Evolutionary conservation across 2,329 filamentous ascomycete genomes (phyloP).

Genomic region (Pseudocercospora musae): DNA sequence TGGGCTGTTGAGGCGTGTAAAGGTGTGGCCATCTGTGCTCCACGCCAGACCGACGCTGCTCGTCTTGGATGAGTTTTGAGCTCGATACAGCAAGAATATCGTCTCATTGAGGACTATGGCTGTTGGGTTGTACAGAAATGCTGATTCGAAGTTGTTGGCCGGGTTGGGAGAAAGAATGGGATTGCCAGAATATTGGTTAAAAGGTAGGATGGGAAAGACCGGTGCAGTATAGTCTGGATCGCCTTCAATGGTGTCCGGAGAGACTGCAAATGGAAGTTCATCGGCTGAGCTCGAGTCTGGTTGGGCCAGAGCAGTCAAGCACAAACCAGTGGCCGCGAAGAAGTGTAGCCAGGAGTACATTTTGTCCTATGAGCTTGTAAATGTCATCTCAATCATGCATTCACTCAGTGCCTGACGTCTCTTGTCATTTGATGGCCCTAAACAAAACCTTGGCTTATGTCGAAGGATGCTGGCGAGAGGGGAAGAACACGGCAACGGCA

Average conservation of each 20-base stretch:
- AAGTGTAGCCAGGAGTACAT: not conserved
- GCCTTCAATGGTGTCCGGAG: slow-evolving; percentile 22
- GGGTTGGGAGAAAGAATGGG: slow-evolving; percentile 25
- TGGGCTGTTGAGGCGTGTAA: slow-evolving; percentile 36
- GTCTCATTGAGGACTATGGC: slow-evolving; percentile 32
- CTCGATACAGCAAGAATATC: slow-evolving; percentile 38
- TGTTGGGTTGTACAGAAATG: slow-evolving; percentile 32
- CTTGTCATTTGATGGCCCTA: too few species aligned
- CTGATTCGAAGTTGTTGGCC: slow-evolving; percentile 29
- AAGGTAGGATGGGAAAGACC: slow-evolving; percentile 30
- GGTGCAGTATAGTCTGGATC: slow-evolving; percentile 29
- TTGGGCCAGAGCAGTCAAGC: not conserved
- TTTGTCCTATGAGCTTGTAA: too few species aligned
- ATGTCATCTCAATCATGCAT: not conserved
- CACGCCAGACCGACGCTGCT: slow-evolving; percentile 39
- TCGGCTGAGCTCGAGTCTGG: not conserved
- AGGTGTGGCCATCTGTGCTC: slow-evolving; percentile 37
- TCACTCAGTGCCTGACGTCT: too few species aligned
- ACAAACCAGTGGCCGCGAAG: not conserved
- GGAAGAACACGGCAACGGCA: not conserved
- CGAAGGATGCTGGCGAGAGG: not conserved
- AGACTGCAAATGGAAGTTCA: slow-evolving; percentile 5
- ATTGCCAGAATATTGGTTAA: slow-evolving; percentile 28
- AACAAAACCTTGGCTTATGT: not conserved
- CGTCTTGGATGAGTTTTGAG: slow-evolving; percentile 35